Percentiles rank a stretch among this genome's conserved stretches.
Conservation (phyloP, 2,329 filamentous ascomycete species). For the Moelleriella libera region DNA sequence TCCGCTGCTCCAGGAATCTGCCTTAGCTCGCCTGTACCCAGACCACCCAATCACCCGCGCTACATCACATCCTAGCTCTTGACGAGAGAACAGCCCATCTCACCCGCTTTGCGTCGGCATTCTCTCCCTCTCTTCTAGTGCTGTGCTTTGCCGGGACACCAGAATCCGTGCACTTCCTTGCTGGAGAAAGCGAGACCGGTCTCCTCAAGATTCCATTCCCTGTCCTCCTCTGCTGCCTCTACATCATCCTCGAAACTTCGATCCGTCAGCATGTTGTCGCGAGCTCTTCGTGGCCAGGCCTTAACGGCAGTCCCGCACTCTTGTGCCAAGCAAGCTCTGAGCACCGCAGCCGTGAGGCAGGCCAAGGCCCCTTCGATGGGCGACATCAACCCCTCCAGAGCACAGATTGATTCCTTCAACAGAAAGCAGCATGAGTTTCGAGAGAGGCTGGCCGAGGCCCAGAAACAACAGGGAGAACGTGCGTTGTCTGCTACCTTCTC, state of each 20-base stretch:
- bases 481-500: constrained; percentile 30
- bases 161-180: too few relatives aligned
- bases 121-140: too few relatives aligned
- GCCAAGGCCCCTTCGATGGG: constrained; percentile 59
- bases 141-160: too few relatives aligned
- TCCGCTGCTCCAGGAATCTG: too few relatives aligned
- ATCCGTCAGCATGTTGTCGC: constrained; percentile 2
- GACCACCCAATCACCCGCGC: not conserved
- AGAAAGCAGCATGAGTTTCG: constrained; percentile 76
- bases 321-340: constrained; percentile 40
- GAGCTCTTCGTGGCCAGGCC: constrained; percentile 23
- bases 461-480: constrained; percentile 82
- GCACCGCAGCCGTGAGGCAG: constrained; percentile 32
- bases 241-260: not conserved
- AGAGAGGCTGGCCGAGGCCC: constrained; percentile 60
- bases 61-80: not conserved
- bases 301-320: constrained; percentile 26
- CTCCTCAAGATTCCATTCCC: too few relatives aligned
- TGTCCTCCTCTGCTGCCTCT: too few relatives aligned
- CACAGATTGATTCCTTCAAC: constrained; percentile 64
- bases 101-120: not conserved
- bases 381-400: constrained; percentile 56
- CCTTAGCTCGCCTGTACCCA: too few relatives aligned
- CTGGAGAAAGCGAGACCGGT: too few relatives aligned
- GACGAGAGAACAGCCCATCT: not conserved